Conservation (phyloP, 192 early-diverging fungal genomes). For the Coemansia sp. region DNA sequence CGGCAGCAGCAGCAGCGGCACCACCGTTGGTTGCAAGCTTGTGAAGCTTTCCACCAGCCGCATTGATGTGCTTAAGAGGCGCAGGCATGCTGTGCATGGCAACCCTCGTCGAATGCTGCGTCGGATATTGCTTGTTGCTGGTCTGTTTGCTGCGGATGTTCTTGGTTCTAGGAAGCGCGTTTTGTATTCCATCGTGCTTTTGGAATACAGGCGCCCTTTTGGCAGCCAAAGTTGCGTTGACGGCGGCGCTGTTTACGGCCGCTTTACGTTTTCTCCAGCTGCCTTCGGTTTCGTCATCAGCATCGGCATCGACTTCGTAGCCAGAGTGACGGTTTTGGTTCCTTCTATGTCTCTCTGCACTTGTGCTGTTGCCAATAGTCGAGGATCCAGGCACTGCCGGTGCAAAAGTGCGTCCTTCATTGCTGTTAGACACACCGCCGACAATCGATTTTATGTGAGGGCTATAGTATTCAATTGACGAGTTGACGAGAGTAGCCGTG, state of each 20-base stretch:
- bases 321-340: not conserved
- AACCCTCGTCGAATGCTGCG: slow-evolving; percentile 9
- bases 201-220: not conserved
- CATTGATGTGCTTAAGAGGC: slow-evolving; percentile 21
- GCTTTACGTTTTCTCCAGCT: slow-evolving; percentile 16
- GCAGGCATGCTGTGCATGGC: slow-evolving; percentile 41
- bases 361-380: not conserved
- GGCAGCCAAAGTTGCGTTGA: not conserved
- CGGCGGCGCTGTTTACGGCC: not conserved
- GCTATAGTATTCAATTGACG: slow-evolving; percentile 51
- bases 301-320: slow-evolving; percentile 32
- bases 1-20: not conserved
- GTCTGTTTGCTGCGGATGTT: not conserved
- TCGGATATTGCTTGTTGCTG: not conserved
- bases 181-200: not conserved
- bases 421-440: not conserved
- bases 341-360: not conserved
- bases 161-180: not conserved
- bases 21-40: slow-evolving; percentile 13
- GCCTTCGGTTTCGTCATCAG: slow-evolving; percentile 42
- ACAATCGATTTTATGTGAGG: slow-evolving; percentile 20
- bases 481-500: slow-evolving; percentile 45
- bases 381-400: not conserved
- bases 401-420: not conserved
- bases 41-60: not conserved